Evolutionary conservation across 805 yeast species (phyloP), one percentile per base, ranked within the genome.

Genomic region (Pachysolen tannophilus): DNA sequence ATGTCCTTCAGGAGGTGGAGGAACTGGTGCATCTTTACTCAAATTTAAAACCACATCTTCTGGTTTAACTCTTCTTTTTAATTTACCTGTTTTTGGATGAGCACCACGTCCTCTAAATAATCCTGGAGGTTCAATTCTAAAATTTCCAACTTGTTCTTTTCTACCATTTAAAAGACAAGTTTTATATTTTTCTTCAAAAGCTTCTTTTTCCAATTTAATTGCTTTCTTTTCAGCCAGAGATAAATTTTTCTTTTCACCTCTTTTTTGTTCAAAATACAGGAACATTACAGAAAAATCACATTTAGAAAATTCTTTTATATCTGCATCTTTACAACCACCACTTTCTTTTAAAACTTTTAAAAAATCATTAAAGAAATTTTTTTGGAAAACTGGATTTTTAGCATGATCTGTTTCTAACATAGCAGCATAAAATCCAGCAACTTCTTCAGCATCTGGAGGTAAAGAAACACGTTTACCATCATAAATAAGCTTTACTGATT

Each of bases 21-120:
- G 97, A 2, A 86, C 63, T 14, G 70, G 65, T 0, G 79, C 82
- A 14, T 71, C 84, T 44, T 69, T 67, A 38, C 95, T 80, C 41
- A 90, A 63, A 54, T 90, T 90, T 41, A 90, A 61, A 0, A 90
- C 82, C 30, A 90, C 82, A 48, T 85, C 92, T 59, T 90, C 97
- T 2, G 98, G 96, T 35, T 57, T 57, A 11, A 90, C 95, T 44
- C 98, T 71, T 48, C 80, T 74, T 55, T 90, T 90, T 38, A 87
- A 60, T 53, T 81, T 84, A 28, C 98, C 98, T 1, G 97, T 88
- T 56, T 83, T 86, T 13, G 97, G 97, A 56, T 88, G 97, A 0
- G 90, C 87, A 50, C 97, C 97, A 57, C 97, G 82, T 29, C 97
- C 98, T 57, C 97, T 70, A 54, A 88, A 90, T 37, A 90, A 63